Conservation (phyloP, 768 basidiomycete species). For the Collybia nuda region DNA sequence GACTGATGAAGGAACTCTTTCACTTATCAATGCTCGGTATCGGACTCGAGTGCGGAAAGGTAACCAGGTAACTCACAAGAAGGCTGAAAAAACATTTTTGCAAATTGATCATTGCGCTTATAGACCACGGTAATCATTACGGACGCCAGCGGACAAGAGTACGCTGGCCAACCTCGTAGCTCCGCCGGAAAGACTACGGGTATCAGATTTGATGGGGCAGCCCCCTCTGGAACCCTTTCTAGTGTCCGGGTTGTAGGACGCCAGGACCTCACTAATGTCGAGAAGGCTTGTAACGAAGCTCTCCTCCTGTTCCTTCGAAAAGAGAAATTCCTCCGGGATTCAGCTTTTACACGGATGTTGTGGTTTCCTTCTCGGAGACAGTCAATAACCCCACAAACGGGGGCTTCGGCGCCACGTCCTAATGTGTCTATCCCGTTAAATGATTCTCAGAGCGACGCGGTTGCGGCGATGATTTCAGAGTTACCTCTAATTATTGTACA, state of each 20-base stretch:
- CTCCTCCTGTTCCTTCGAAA: conserved; percentile 35
- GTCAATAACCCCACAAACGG: background rate
- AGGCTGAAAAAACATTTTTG: no score
- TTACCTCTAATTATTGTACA: conserved; percentile 35
- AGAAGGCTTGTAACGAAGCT: conserved; percentile 36
- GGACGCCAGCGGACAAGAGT: conserved; percentile 25
- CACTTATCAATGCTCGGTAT: conserved; percentile 37
- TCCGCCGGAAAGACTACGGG: conserved; percentile 34
- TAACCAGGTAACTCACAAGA: conserved; percentile 27
- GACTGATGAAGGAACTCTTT: conserved; percentile 24
- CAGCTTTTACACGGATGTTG: conserved; percentile 33
- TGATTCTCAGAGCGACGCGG: conserved; percentile 35
- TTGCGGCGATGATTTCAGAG: conserved; percentile 30
- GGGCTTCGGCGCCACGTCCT: background rate
- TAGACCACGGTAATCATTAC: conserved; percentile 36
- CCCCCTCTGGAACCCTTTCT: conserved; percentile 20
- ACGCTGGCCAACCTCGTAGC: conserved; percentile 27
- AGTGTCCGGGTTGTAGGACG: conserved; percentile 40
- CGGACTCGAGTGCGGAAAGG: conserved; percentile 38
- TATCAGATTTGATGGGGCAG: conserved; percentile 21
- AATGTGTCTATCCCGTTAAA: conserved; percentile 23
- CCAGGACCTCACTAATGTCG: conserved; percentile 36
- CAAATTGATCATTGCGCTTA: background rate
- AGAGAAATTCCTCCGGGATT: conserved; percentile 21
- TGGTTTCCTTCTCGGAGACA: conserved; percentile 35